These are phyloP conservation scores for Diplodia corticola DNA, from an alignment of 2,329 filamentous ascomycete genomes.

Conservation along the genomic window DNA sequence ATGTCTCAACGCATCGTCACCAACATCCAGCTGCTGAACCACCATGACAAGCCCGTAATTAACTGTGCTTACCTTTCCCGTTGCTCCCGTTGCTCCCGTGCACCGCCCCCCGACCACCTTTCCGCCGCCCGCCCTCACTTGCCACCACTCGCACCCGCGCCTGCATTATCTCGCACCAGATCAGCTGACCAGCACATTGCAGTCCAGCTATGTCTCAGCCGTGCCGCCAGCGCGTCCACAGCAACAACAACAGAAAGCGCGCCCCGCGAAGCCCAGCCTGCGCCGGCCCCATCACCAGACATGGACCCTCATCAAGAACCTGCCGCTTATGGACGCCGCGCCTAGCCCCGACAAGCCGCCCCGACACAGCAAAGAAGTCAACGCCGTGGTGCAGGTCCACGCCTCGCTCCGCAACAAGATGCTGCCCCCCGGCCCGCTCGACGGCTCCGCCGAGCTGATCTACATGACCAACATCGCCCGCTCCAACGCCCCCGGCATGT, in stretches of 20 bases:
- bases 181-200: not conserved
- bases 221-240: not conserved
- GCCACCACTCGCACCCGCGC: not conserved
- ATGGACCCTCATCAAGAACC: conserved; percentile 1
- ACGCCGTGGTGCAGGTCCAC: conserved; percentile 18
- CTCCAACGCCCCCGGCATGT: not conserved
- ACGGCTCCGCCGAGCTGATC: conserved; percentile 1
- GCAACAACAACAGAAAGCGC: not conserved
- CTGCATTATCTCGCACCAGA: not conserved
- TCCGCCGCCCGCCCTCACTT: not conserved
- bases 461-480: conserved; percentile 14
- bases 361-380: not conserved
- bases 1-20: conserved; percentile 8
- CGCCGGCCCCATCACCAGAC: not conserved
- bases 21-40: conserved; percentile 7
- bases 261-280: not conserved
- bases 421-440: not conserved
- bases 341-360: not conserved
- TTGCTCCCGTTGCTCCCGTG: not conserved
- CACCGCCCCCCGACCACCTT: not conserved
- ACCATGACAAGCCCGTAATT: conserved; percentile 10
- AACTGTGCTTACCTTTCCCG: not conserved
- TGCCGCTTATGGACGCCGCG: not conserved
- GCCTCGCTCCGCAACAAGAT: conserved; percentile 3
- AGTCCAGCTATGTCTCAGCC: conserved; percentile 20